These are phyloP conservation scores for Blakeslea trispora DNA, from an alignment of 371 early-diverging fungal genomes.

Conservation along the genomic window DNA sequence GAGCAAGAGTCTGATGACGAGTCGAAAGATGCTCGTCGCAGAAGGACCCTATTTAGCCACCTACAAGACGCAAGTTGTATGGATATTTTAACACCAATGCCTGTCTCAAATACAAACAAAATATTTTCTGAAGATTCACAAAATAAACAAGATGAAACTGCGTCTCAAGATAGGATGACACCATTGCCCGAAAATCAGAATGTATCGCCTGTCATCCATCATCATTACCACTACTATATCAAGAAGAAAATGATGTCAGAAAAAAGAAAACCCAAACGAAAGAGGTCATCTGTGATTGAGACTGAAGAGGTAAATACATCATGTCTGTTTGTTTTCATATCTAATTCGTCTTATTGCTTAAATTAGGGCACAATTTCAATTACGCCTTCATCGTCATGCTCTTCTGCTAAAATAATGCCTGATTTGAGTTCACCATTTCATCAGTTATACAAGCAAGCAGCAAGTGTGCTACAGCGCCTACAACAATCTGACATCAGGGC, in stretches of 20 bases:
- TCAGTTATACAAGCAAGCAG: constrained; percentile 24
- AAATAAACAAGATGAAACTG: constrained; percentile 6
- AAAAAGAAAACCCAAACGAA: constrained; percentile 15
- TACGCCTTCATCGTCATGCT: constrained; percentile 6
- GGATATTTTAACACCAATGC: constrained; percentile 25
- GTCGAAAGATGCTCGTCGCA: constrained; percentile 2
- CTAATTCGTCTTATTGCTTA: no score
- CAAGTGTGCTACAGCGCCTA: constrained; percentile 43
- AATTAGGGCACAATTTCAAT: background rate
- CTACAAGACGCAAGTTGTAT: constrained; percentile 8
- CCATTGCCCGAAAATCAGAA: no score
- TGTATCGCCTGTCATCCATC: constrained; percentile 35
- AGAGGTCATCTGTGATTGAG: background rate
- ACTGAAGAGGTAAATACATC: background rate
- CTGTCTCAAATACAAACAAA: constrained; percentile 3
- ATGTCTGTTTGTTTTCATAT: background rate
- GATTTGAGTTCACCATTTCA: constrained; percentile 24
- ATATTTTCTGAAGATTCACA: constrained; percentile 9
- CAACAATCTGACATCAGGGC: constrained; percentile 61
- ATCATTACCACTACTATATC: constrained; percentile 45
- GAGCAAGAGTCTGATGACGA: constrained; percentile 6
- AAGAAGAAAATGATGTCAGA: constrained; percentile 17
- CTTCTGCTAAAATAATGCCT: constrained; percentile 4
- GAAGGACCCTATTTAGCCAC: background rate
- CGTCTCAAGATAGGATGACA: background rate